phyloP scores from a whole-genome alignment of 139 green algal genomes.

The Chlorella sp. region DNA sequence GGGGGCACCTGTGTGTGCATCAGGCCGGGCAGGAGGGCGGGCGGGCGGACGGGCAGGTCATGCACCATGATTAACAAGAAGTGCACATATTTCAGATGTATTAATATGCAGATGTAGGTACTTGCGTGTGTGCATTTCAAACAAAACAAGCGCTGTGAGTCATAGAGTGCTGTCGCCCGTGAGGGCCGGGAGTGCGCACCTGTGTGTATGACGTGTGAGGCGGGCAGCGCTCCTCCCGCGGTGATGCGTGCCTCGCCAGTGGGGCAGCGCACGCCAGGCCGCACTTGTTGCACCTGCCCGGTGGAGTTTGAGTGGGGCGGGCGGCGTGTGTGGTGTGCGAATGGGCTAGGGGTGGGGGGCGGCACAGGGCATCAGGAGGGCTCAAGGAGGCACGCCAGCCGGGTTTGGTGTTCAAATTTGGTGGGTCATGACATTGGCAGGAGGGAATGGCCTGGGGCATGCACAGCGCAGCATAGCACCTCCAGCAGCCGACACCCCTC shows the following conservation, averaged over 20 bases:
- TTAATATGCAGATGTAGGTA: background rate
- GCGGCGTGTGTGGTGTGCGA: background rate
- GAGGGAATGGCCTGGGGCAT: background rate
- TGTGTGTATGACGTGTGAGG: conserved; percentile 90
- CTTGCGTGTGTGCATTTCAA: background rate
- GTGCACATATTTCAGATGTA: no score
- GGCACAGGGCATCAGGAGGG: no score
- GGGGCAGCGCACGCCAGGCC: conserved; percentile 74
- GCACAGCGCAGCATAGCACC: background rate
- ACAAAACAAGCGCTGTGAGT: background rate
- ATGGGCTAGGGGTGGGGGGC: background rate
- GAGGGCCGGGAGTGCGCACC: background rate
- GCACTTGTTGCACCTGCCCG: conserved; percentile 59
- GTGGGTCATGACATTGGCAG: background rate
- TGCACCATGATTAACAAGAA: no score
- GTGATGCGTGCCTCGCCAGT: conserved; percentile 78
- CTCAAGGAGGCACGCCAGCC: no score
- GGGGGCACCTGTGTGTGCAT: no score
- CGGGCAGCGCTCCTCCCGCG: conserved; percentile 67
- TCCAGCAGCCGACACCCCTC: background rate
- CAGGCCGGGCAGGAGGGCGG: background rate
- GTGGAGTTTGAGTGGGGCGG: conserved; percentile 74
- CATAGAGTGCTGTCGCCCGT: background rate
- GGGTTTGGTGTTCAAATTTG: no score
- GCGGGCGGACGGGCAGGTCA: background rate